Evolutionary conservation across 2,329 filamentous ascomycete genomes (phyloP), one percentile per base, ranked within the genome.

Genomic region (Xylaria digitata): DNA sequence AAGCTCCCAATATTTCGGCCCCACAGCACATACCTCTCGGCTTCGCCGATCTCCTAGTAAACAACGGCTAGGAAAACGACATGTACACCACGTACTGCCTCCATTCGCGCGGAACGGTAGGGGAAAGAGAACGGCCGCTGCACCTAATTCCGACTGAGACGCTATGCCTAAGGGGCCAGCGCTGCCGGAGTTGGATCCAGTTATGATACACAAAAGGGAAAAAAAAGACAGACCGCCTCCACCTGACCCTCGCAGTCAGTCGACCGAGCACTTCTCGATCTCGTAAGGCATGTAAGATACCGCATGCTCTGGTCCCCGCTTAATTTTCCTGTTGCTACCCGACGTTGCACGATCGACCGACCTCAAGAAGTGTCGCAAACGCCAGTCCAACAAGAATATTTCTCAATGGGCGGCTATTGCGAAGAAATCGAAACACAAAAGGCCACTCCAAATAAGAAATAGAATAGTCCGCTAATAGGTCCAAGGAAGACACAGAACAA

Each of bases 261-360:
- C n/a, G 26, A 54, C 54, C 46, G 21, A 40, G 40, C 26, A 46
- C 23, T 34, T 30, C 65, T 34, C 34, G 54, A 61, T 49, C 55
- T 57, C 45, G 48, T 60, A 17, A 26, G 32, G 45, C 54, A 50
- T 56, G 50, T 49, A 54, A 63, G 49, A 70, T 59, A 54, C 58
- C 49, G 19, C 42, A 65, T 68, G 55, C 65, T 67, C 69, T 67
- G 65, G 61, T 66, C 62, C 64, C 66, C 61, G 55, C 69, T 71
- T 55, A 57, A 46, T 34, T 42, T 53, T 70, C 63, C 69, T 72
- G 72, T 66, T 70, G 67, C 73, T 65, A 73, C 68, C 69, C 71
- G 70, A 68, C 57, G 64, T 74, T 68, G 54, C 65, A 72, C 68
- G 61, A 71, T 63, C 53, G 62, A 62, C 63, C 65, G 52, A 59